Evolutionary conservation across 345 rosid genomes (phyloP).

Genomic region (Pugionium cornutum): DNA sequence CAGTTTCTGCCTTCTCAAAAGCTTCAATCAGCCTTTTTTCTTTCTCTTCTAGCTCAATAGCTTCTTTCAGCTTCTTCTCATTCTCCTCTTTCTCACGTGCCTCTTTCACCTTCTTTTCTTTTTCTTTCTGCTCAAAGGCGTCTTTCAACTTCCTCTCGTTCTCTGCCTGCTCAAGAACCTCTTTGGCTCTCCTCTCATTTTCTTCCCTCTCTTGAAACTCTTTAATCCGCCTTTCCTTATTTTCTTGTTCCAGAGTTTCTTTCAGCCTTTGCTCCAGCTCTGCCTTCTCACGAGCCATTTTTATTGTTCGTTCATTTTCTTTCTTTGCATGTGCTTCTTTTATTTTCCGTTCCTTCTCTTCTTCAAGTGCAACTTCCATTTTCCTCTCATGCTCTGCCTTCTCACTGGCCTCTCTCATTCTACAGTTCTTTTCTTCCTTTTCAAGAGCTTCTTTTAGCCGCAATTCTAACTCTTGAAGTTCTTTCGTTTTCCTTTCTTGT

Average conservation of each 20-base stretch:
- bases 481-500: slow-evolving; percentile 42
- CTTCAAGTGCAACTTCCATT: slow-evolving; percentile 34
- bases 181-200: slow-evolving; percentile 48
- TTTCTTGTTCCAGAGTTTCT: slow-evolving; percentile 49
- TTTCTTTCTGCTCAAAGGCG: slow-evolving; percentile 41
- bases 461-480: slow-evolving; percentile 43
- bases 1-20: slow-evolving; percentile 43
- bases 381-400: slow-evolving; percentile 47
- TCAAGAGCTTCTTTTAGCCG: slow-evolving; percentile 43
- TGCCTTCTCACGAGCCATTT: slow-evolving; percentile 45
- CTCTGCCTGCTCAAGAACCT: slow-evolving; percentile 44
- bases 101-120: slow-evolving; percentile 43
- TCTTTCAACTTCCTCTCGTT: slow-evolving; percentile 40
- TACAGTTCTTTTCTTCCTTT: slow-evolving; percentile 48
- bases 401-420: slow-evolving; percentile 44
- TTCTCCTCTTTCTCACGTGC: slow-evolving; percentile 50
- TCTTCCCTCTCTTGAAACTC: slow-evolving; percentile 49
- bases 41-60: slow-evolving; percentile 45
- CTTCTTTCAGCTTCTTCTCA: slow-evolving; percentile 42
- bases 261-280: slow-evolving; percentile 45
- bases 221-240: slow-evolving; percentile 48
- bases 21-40: slow-evolving; percentile 40
- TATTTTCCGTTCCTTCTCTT: slow-evolving; percentile 43
- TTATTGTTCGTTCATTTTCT: slow-evolving; percentile 45
- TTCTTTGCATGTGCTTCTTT: slow-evolving; percentile 39